These are phyloP conservation scores for Teunomyces aglyptinius DNA, from an alignment of 805 yeast species.

Conservation along the genomic window DNA sequence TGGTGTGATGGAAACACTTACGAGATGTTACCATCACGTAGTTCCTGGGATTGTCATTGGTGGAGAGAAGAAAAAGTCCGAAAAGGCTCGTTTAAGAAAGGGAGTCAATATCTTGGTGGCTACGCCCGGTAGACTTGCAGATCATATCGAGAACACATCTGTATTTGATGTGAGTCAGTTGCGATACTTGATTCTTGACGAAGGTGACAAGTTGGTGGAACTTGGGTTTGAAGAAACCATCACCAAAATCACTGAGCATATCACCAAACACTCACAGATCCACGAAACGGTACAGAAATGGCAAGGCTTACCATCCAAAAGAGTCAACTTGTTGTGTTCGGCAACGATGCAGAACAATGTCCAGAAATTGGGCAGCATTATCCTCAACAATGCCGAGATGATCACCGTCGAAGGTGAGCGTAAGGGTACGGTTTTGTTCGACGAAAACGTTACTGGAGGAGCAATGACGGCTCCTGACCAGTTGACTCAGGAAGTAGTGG, in stretches of 20 bases:
- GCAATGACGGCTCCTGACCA: constrained; percentile 79
- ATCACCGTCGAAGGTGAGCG: constrained; percentile 42
- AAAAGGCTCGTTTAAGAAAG: constrained; percentile 91
- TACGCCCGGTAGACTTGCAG: constrained; percentile 95
- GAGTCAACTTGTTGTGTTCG: constrained; percentile 85
- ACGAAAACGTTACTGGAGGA: constrained; percentile 17
- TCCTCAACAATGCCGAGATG: constrained; percentile 72
- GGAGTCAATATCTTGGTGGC: constrained; percentile 96
- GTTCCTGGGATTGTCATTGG: constrained; percentile 98
- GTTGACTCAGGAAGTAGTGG: constrained; percentile 71
- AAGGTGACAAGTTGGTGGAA: constrained; percentile 95
- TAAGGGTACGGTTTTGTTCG: constrained; percentile 29
- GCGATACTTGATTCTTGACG: constrained; percentile 89
- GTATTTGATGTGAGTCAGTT: constrained; percentile 70
- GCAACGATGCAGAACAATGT: constrained; percentile 89
- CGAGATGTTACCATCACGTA: constrained; percentile 76
- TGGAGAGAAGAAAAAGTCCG: constrained; percentile 96
- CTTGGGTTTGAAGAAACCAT: constrained; percentile 95
- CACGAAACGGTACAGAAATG: constrained; percentile 34
- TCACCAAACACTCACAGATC: constrained; percentile 48
- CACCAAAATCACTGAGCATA: constrained; percentile 62
- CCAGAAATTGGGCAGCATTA: constrained; percentile 72
- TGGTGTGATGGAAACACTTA: constrained; percentile 69
- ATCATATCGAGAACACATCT: constrained; percentile 88
- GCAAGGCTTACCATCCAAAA: constrained; percentile 61